Evolutionary conservation across 2,329 filamentous ascomycete species (phyloP).

Genomic region (Alternaria hordeiaustralica): DNA sequence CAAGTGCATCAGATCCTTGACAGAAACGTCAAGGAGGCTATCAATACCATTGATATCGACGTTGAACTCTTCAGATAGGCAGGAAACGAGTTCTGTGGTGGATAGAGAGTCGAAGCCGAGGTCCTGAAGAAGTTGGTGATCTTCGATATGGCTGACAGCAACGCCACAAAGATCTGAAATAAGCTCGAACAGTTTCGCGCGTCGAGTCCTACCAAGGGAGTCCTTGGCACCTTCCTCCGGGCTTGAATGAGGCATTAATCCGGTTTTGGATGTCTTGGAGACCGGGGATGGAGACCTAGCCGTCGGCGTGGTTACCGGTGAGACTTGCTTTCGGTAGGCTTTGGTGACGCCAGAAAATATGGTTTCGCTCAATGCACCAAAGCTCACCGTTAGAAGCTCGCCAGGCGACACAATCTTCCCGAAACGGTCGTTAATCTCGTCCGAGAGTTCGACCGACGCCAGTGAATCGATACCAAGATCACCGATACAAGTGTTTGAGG

Average conservation of each 20-base stretch:
- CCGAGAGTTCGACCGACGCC: slow-evolving; percentile 16
- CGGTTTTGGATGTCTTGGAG: background rate
- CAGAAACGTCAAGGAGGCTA: slow-evolving; percentile 9
- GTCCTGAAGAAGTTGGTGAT: slow-evolving; percentile 8
- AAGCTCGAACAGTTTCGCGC: slow-evolving; percentile 3
- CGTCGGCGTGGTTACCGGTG: background rate
- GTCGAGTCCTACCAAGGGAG: background rate
- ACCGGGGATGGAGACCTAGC: background rate
- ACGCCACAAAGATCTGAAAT: slow-evolving; percentile 10
- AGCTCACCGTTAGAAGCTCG: slow-evolving; percentile 5
- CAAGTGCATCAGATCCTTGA: slow-evolving; percentile 4
- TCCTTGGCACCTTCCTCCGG: background rate
- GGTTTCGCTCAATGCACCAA: slow-evolving; percentile 4
- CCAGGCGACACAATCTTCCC: slow-evolving; percentile 1
- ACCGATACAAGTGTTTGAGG: slow-evolving; percentile 8
- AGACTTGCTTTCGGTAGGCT: background rate
- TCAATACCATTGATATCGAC: slow-evolving; percentile 6
- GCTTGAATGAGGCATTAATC: background rate
- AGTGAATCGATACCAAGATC: slow-evolving; percentile 28
- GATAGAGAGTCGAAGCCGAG: slow-evolving; percentile 19
- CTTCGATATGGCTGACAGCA: slow-evolving; percentile 1
- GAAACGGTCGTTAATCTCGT: slow-evolving; percentile 7
- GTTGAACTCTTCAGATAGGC: slow-evolving; percentile 7
- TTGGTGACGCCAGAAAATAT: background rate
- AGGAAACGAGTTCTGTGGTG: slow-evolving; percentile 11